Evolutionary conservation across 1,284 basidiomycete species (phyloP), one percentile per base, ranked within the genome.

Genomic region (Xerocomus cyaneibrunnescens): DNA sequence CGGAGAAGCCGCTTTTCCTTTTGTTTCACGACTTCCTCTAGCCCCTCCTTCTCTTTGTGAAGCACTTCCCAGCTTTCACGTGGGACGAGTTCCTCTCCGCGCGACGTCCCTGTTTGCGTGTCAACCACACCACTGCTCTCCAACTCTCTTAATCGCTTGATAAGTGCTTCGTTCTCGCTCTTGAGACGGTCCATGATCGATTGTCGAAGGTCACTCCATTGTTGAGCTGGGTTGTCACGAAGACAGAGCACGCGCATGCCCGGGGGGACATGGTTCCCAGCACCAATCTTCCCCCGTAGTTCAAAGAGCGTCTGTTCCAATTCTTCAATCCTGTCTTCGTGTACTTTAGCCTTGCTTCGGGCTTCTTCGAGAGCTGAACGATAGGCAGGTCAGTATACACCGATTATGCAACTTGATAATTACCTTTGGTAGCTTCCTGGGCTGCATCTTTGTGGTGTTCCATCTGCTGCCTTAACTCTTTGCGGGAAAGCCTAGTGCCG

Each of bases 1-100:
- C 92, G 76, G 36, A 85, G 60, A 23, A 90, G 70, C 23, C 87
- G 76, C 65, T 91, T 94, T 65, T 93, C 89, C 62, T 85, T 86
- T 72, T 86, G 81, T 58, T 75, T 77, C 40, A 90, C 74, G 14
- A 75, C 68, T 3, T 80, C 77, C 57, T 84, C 74, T 1, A 92
- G 72, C 25, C 80, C 79, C 27, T 70, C 60, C 61, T 87, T 85
- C 63, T 92, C 87, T 51, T 76, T 72, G 21, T 75, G 72, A 0
- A 85, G 74, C 0, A 82, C 79, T 42, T 87, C 86, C 73, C 79
- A 88, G 57, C 86, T 90, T 60, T 83, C 82, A 10, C 83, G 71
- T 5, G 87, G 86, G 0, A 90, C 80, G 5, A 87, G 64, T 19
- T 77, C 74, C 30, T 66, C 66, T 9, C 60, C 43, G 13, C 39